These are phyloP conservation scores for Cladophialophora carrionii DNA, from an alignment of 2,329 filamentous ascomycete species.

Conservation along the genomic window DNA sequence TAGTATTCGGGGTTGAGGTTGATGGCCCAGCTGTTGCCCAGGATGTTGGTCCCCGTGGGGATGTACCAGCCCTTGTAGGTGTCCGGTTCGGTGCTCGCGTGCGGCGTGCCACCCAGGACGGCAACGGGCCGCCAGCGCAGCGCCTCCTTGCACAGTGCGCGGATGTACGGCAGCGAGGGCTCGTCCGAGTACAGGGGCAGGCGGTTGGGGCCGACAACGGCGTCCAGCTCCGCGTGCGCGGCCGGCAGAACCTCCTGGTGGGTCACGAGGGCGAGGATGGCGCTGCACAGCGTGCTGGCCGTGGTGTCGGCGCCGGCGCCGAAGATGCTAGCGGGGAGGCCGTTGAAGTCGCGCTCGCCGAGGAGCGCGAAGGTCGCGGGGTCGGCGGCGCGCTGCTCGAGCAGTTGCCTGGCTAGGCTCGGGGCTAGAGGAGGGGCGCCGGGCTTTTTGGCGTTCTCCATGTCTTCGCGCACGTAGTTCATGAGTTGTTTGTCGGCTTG, in stretches of 20 bases:
- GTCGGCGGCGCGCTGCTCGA: constrained; percentile 44
- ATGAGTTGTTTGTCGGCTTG: constrained; percentile 41
- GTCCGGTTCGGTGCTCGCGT: constrained; percentile 33
- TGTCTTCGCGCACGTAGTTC: constrained; percentile 47
- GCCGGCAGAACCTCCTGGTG: constrained; percentile 38
- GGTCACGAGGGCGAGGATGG: constrained; percentile 41
- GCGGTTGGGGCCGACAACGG: constrained; percentile 41
- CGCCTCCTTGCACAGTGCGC: constrained; percentile 50
- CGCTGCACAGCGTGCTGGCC: constrained; percentile 41
- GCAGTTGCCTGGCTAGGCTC: constrained; percentile 51
- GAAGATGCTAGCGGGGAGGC: constrained; percentile 45
- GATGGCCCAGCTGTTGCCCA: constrained; percentile 53
- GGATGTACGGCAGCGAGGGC: constrained; percentile 44
- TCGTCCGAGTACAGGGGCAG: constrained; percentile 46
- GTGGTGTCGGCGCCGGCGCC: constrained; percentile 44
- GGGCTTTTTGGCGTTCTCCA: constrained; percentile 38
- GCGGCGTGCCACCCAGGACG: constrained; percentile 39
- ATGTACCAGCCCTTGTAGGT: constrained; percentile 52
- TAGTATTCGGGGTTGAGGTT: constrained; percentile 57
- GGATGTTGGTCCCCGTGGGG: constrained; percentile 51
- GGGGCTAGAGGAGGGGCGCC: constrained; percentile 43
- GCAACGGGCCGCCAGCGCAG: constrained; percentile 51
- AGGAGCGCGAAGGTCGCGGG: constrained; percentile 45
- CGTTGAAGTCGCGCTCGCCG: constrained; percentile 43
- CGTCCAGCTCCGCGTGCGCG: constrained; percentile 45